Conservation (phyloP, 306 rosid genomes). For the Quercus gilva region DNA sequence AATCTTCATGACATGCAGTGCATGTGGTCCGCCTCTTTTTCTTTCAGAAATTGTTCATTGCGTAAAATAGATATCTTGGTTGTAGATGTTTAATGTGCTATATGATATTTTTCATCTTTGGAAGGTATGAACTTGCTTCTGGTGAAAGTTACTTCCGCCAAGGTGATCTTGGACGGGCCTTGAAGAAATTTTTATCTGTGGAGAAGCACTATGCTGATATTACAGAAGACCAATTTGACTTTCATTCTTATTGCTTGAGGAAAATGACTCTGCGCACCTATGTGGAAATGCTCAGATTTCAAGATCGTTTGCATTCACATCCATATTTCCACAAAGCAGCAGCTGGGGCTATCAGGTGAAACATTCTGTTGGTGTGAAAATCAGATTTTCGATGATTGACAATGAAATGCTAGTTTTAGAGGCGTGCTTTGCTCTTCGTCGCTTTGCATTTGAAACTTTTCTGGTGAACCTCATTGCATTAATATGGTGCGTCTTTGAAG, state of each 20-base stretch:
- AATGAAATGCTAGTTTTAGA: slow-evolving; percentile 5
- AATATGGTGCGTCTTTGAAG: not conserved
- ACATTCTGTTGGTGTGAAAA: slow-evolving; percentile 4
- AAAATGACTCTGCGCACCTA: slow-evolving; percentile 97
- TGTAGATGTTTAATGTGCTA: slow-evolving; percentile 18
- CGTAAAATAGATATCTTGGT: slow-evolving; percentile 6
- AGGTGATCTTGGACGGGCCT: slow-evolving; percentile 84
- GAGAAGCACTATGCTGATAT: slow-evolving; percentile 98
- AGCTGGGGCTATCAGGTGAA: slow-evolving; percentile 89
- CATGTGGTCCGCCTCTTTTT: slow-evolving; percentile 78
- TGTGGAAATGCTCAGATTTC: slow-evolving; percentile 96
- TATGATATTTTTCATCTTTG: slow-evolving; percentile 17
- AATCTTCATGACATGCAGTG: slow-evolving; percentile 99
- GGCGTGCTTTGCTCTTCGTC: slow-evolving; percentile 7
- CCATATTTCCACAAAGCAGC: slow-evolving; percentile 95
- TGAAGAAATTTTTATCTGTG: slow-evolving; percentile 87
- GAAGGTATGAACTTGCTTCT: slow-evolving; percentile 95
- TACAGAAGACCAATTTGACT: slow-evolving; percentile 97
- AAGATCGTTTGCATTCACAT: slow-evolving; percentile 94
- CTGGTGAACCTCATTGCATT: not conserved
- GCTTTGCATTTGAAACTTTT: not conserved
- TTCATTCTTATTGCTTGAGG: slow-evolving; percentile 96
- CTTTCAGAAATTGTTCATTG: slow-evolving; percentile 18
- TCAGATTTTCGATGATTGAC: slow-evolving; percentile 3
- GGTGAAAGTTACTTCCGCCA: slow-evolving; percentile 98